phyloP scores from a whole-genome alignment of 352 stramenopile species.

The Phytopythium sindhum region DNA sequence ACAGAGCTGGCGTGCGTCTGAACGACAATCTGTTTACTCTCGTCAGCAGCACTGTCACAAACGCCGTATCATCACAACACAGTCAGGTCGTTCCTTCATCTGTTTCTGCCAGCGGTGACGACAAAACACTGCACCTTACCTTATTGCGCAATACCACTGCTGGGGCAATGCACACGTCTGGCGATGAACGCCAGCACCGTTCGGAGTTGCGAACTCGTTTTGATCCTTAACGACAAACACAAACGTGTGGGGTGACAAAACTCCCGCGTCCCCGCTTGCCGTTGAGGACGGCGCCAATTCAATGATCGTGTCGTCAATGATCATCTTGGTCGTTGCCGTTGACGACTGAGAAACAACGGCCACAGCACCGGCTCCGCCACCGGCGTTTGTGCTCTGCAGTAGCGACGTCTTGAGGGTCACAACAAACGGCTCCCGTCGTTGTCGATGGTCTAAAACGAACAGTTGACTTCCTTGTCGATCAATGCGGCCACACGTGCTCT shows the following conservation, averaged over 20 bases:
- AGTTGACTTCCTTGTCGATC: slow-evolving; percentile 37
- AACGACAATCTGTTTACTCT: slow-evolving; percentile 38
- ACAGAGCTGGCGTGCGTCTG: not conserved
- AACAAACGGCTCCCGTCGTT: slow-evolving; percentile 17
- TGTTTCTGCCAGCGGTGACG: not conserved
- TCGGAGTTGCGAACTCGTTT: not conserved
- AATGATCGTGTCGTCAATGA: slow-evolving; percentile 8
- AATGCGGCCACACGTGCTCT: slow-evolving; percentile 28
- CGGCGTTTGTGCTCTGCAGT: slow-evolving; percentile 35
- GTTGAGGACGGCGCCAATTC: not conserved
- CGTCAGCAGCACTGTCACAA: slow-evolving; percentile 19
- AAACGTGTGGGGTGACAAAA: slow-evolving; percentile 28
- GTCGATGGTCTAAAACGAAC: slow-evolving; percentile 32
- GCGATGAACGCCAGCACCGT: slow-evolving; percentile 8
- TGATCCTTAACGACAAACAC: slow-evolving; percentile 37
- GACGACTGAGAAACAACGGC: slow-evolving; percentile 17
- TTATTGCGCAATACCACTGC: slow-evolving; percentile 52
- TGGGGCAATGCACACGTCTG: slow-evolving; percentile 18
- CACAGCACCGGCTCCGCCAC: slow-evolving; percentile 27
- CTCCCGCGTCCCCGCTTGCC: not conserved
- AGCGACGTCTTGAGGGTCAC: slow-evolving; percentile 40
- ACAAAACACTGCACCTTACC: not conserved
- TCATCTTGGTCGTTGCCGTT: slow-evolving; percentile 15
- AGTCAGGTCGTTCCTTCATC: not conserved
- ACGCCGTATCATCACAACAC: not conserved